Evolutionary conservation across 73 alveolate genomes (phyloP).

Genomic region (Halteria grandinella): DNA sequence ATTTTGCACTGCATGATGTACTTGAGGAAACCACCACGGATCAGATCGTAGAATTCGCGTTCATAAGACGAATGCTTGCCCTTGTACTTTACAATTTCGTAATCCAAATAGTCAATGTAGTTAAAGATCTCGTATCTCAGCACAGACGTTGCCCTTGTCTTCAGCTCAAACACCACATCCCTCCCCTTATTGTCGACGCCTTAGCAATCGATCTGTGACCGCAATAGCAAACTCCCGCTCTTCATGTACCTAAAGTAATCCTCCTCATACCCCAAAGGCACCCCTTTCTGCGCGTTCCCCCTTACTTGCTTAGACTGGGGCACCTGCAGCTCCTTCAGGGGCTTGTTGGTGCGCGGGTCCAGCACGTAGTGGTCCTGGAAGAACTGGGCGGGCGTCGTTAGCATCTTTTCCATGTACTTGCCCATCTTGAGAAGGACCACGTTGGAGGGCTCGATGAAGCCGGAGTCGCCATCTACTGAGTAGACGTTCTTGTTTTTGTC

Average conservation of each 20-base stretch:
- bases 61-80: constrained; percentile 80
- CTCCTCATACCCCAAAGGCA: constrained; percentile 23
- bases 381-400: constrained; percentile 63
- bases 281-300: constrained; percentile 11
- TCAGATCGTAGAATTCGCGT: constrained; percentile 84
- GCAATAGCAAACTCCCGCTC: constrained; percentile 65
- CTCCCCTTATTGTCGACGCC: constrained; percentile 69
- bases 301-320: too few relatives aligned
- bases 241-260: constrained; percentile 79
- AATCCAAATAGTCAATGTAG: constrained; percentile 84
- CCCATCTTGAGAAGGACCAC: constrained; percentile 80
- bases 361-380: constrained; percentile 57
- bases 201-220: constrained; percentile 88
- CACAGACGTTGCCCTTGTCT: constrained; percentile 88
- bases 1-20: constrained; percentile 85
- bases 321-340: constrained; percentile 29
- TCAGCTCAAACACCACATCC: constrained; percentile 84
- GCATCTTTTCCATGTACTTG: constrained; percentile 81
- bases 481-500: constrained; percentile 54
- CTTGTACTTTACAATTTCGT: constrained; percentile 62
- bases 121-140: constrained; percentile 83
- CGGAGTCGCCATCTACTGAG: constrained; percentile 87
- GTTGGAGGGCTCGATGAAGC: constrained; percentile 72
- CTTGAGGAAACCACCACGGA: constrained; percentile 91
- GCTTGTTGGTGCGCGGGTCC: constrained; percentile 16